Evolutionary conservation across 768 basidiomycete genomes (phyloP), one percentile per base, ranked within the genome.

Genomic region (Chalciporus chontae): DNA sequence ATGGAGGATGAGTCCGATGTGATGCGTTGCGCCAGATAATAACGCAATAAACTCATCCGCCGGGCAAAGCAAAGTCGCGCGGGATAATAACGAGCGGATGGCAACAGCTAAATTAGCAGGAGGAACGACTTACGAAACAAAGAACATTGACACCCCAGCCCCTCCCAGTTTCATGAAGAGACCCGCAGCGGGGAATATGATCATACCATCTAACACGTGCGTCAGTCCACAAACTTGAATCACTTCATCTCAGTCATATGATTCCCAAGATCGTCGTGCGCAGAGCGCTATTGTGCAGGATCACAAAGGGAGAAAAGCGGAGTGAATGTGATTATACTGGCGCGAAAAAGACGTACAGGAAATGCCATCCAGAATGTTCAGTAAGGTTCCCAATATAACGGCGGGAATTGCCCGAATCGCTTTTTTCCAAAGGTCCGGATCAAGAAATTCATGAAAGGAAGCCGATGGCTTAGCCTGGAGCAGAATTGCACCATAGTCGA

Each of bases 61-160:
- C 8, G 32, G n/a, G n/a, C n/a, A n/a, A n/a, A n/a, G n/a, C n/a
- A n/a, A n/a, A n/a, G n/a, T n/a, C 32, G 5, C 46, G 8, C 8
- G 15, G 51, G 47, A 42, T 32, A 45, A 58, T 41, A 45, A 56
- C 48, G 8, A 38, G n/a, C 19, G 18, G 11, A 32, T 34, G 18
- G 45, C 37, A 38, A 45, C n/a, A 14, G 27, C 15, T 11, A 27
- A 43, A 32, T 40, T 3, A 29, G 17, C 4, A 26, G 47, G 44
- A 18, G 32, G 27, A 32, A 45, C 8, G 18, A 72, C 83, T 59
- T 62, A 85, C 76, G 89, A 83, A 17, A 93, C 78, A 66, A 94
- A 95, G 68, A 95, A 95, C 87, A 97, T 90, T 29, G 93, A 94
- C 2, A 98, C 93, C 3, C 95, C 95, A 66, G 85, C 83, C 0